Base-by-base conservation (phyloP, 176 grass and related monocot species). In the Dendrocalamus sinicus region DNA sequence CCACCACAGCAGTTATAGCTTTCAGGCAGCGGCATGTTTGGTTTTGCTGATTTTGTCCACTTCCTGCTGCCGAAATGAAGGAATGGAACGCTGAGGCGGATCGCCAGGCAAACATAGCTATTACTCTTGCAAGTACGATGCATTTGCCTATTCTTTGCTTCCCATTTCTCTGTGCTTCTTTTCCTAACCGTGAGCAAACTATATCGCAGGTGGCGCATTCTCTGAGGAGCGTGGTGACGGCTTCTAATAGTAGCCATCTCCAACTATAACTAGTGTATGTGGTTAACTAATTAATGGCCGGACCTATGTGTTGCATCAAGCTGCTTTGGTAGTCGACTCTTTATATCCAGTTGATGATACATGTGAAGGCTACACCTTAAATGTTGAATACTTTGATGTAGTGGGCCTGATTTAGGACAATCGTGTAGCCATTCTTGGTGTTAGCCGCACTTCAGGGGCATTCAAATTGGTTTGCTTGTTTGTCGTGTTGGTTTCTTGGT, bases 61-160 rank as follows among this genome's bases (percentile, higher is more conserved):
- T 80, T 80, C 83, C 48, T 93, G 12, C 12, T 82, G 19, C 8
- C 71, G 40, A 64, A 63, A 86, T 78, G 70, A 87, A 94, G 93
- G 90, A 88, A 68, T 83, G 80, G 84, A 94, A 94, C 76, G 63
- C 85, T 28, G 87, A 92, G 86, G 93, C 93, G 1, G 93, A 94
- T 88, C 75, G 68, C 23, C 88, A 94, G 83, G 93, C 93, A 39
- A 94, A 92, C 82, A 86, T 92, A 22, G 90, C 77, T 53, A 23
- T 80, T 45, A 89, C 72, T 9, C 93, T 92, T 15, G 4, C 46
- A 47, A 72, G 90, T 94, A 92, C 9, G 74, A 26, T 68, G 73
- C 53, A 8, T 69, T 43, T 20, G 30, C 23, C 39, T 10, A 9
- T 9, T 53, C 43, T 57, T 37, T 11, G 79, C 51, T 37, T 60